phyloP scores from a whole-genome alignment of 331 rosid species.

The Erythrophleum ivorense region DNA sequence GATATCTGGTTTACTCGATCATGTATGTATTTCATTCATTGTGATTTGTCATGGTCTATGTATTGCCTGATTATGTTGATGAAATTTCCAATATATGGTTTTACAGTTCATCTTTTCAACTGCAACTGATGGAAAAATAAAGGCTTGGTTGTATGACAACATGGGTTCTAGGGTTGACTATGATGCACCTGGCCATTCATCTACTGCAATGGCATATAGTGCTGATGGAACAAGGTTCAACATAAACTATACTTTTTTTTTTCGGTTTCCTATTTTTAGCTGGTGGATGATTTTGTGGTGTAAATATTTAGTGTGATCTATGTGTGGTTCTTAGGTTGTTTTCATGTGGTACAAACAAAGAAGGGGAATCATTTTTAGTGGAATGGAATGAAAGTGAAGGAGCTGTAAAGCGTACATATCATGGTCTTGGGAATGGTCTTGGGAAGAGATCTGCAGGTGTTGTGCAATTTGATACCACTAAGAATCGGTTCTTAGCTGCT shows the following conservation, averaged over 20 bases:
- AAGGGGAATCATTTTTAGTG: conserved; percentile 78
- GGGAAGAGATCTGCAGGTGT: conserved; percentile 68
- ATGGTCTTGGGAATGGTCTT: conserved; percentile 75
- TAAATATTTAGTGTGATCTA: conserved; percentile 9
- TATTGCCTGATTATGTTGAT: neutral
- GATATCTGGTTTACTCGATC: neutral
- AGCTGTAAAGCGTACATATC: conserved; percentile 70
- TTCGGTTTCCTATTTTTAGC: neutral
- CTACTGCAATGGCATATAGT: conserved; percentile 77
- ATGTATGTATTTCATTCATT: neutral
- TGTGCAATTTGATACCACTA: conserved; percentile 81
- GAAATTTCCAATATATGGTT: conserved; percentile 11
- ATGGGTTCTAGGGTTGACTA: conserved; percentile 82
- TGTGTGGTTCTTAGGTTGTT: conserved; percentile 55
- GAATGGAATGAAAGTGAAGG: conserved; percentile 93
- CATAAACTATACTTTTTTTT: neutral
- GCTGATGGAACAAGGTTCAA: conserved; percentile 75
- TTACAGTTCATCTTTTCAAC: conserved; percentile 79
- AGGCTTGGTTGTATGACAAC: conserved; percentile 83
- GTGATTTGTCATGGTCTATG: neutral
- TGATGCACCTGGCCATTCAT: conserved; percentile 78
- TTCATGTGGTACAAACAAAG: conserved; percentile 81
- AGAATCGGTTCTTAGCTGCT: conserved; percentile 73
- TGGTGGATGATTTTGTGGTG: conserved; percentile 4
- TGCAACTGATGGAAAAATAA: conserved; percentile 82